Evolutionary conservation across 228 moss, liverwort and hornwort species (phyloP), one percentile per base, ranked within the genome.

Genomic region (Sphagnum fallax): DNA sequence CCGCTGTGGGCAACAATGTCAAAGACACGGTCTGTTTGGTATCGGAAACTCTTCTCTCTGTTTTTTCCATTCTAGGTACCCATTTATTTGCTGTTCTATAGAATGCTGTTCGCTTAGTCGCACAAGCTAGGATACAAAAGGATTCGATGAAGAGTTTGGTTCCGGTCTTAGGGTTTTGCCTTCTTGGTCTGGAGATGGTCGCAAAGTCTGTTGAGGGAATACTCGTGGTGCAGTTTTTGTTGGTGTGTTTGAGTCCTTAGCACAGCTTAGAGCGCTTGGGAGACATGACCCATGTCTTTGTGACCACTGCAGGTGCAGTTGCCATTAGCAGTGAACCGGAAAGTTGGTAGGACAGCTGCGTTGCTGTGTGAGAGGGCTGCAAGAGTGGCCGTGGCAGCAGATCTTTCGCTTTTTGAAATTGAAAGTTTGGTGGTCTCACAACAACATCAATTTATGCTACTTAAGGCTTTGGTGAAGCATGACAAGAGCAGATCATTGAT

Each of bases 361-460:
- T 64, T 92, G 72, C 90, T 98, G 4, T 93, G 93, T 70, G 98
- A 98, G 66, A 91, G 92, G 75, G 92, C 98, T 16, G 93, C 94
- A 6, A 79, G 98, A 69, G 94, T 98, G 69, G 93, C 92, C 52
- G 94, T 93, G 0, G 84, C 83, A 60, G 84, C 81, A 70, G 69
- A 70, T 57, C 55, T 89, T 55, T 89, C 90, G 15, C 80, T 98
- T 52, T 80, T 85, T 61, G 89, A 90, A 16, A 92, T 94, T 64
- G 92, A 98, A 74, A 67, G 69, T 8, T 87, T 74, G 5, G 78
- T 98, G 65, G 61, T 71, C 69, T 92, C 98, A 47, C 82, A 82
- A 67, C 87, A 94, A 67, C 94, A 94, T 79, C 98, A 98, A 66
- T 94, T 89, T 51, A 76, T 98, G 78, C 90, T 98, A 69, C 81